These are phyloP conservation scores for Apiotrichum montevideense DNA, from an alignment of 1,284 basidiomycete genomes.

Conservation along the genomic window DNA sequence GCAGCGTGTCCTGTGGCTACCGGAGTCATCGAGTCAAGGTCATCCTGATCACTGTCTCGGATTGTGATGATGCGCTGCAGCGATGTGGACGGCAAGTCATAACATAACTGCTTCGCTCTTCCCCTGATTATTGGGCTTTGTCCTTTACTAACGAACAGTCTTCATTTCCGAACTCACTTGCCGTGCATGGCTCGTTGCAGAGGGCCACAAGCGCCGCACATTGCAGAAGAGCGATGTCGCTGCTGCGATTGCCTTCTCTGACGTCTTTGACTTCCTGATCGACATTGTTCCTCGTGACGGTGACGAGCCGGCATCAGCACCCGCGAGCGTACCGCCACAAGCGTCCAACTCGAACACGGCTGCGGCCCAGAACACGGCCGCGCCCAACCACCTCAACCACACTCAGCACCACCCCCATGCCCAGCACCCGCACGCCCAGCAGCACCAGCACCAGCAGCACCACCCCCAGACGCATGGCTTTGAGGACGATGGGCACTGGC, in stretches of 20 bases:
- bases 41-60: too few species aligned
- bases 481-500: background rate
- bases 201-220: slow-evolving; percentile 85
- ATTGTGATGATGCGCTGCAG: too few species aligned
- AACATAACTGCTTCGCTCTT: too few species aligned
- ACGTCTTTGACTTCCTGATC: slow-evolving; percentile 72
- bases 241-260: slow-evolving; percentile 78
- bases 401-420: background rate
- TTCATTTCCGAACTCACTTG: slow-evolving; percentile 92
- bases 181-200: slow-evolving; percentile 85
- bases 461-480: background rate
- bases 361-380: slow-evolving; percentile 1
- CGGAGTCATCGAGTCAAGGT: too few species aligned
- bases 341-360: background rate
- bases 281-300: slow-evolving; percentile 86
- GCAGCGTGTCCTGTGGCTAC: too few species aligned
- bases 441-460: background rate
- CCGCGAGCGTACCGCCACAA: slow-evolving; percentile 1
- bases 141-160: slow-evolving; percentile 69
- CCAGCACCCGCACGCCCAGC: background rate
- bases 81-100: too few species aligned
- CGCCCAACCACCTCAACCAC: background rate
- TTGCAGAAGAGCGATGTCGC: slow-evolving; percentile 84
- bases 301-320: slow-evolving; percentile 16
- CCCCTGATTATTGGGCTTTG: slow-evolving; percentile 70